Conservation (phyloP, 148 eudicot genomes). For the Simmondsia chinensis region DNA sequence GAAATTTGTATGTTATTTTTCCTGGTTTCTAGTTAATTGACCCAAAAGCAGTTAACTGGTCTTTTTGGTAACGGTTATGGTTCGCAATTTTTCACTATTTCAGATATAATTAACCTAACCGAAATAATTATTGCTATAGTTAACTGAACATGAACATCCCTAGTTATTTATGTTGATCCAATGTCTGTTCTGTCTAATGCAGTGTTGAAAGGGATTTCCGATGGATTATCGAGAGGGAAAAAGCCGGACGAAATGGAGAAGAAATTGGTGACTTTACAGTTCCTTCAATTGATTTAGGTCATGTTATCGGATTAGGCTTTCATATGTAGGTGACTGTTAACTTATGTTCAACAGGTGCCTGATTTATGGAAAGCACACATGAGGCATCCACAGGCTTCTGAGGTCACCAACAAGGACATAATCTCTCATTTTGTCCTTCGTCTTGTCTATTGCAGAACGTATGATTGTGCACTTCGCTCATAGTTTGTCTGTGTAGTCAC, state of each 20-base stretch:
- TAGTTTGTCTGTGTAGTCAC: no score
- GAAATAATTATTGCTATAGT: no score
- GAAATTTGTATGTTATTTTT: no score
- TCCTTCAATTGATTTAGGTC: no score
- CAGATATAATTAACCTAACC: no score
- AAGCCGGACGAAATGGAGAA: conserved; percentile 67
- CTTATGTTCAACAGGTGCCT: conserved; percentile 24
- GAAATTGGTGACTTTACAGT: conserved; percentile 33
- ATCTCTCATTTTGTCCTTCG: conserved; percentile 92
- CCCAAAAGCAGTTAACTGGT: no score
- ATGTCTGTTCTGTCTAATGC: conserved; percentile 9
- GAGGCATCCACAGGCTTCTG: conserved; percentile 63
- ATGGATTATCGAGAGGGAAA: conserved; percentile 80
- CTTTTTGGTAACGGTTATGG: no score
- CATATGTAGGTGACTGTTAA: not conserved
- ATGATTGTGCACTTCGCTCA: no score
- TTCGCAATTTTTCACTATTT: no score
- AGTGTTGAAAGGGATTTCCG: conserved; percentile 86
- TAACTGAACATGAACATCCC: no score
- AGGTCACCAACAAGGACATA: conserved; percentile 60
- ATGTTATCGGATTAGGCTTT: not conserved
- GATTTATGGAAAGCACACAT: conserved; percentile 62
- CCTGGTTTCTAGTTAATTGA: no score
- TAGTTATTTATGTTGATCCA: no score
- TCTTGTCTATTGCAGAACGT: conserved; percentile 90